phyloP scores from a whole-genome alignment of 148 eudicot species.

The Cornus florida region DNA sequence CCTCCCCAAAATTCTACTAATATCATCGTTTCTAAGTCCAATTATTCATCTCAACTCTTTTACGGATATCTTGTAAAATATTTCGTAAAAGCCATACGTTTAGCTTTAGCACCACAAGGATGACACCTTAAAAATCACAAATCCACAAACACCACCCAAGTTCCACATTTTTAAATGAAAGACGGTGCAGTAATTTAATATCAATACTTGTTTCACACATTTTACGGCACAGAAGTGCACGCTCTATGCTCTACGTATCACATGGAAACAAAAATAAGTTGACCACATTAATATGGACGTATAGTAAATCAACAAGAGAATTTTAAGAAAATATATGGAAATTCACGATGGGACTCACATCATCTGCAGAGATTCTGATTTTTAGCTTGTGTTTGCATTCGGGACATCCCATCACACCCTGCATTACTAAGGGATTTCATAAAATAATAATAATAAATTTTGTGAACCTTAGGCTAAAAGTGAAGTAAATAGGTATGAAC shows the following conservation, averaged over 20 bases:
- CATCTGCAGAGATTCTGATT: slow-evolving; percentile 84
- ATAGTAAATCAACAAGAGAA: background rate
- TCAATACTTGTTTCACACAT: background rate
- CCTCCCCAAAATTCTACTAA: no score
- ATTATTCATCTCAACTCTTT: no score
- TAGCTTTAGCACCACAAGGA: background rate
- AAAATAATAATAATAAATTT: background rate
- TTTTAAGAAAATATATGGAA: background rate
- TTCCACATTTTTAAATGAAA: background rate
- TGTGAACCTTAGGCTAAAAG: background rate
- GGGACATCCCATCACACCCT: slow-evolving; percentile 94
- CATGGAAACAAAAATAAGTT: background rate
- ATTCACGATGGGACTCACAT: slow-evolving; percentile 46
- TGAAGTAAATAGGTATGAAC: background rate
- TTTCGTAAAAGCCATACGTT: no score
- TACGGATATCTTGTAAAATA: no score
- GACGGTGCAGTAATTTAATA: background rate
- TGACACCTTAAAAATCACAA: background rate
- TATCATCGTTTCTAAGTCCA: no score
- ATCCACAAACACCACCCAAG: background rate
- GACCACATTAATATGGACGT: background rate
- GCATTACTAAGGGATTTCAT: slow-evolving; percentile 8
- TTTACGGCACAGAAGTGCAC: background rate
- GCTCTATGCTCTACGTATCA: background rate
- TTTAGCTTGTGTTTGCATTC: slow-evolving; percentile 77